These are phyloP conservation scores for Candida glaebosa DNA, from an alignment of 805 yeast species.

Conservation along the genomic window DNA sequence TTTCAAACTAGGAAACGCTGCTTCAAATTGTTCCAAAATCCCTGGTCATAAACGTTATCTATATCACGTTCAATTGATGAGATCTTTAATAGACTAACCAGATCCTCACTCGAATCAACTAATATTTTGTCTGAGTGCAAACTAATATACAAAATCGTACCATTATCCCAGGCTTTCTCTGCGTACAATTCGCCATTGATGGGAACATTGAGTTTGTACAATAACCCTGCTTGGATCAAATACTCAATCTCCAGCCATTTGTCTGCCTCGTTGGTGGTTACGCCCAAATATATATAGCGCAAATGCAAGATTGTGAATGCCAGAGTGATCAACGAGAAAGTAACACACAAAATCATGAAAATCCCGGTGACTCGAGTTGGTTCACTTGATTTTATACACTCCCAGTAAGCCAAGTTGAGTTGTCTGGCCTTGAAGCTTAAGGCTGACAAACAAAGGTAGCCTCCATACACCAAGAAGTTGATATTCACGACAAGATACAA, in stretches of 20 bases:
- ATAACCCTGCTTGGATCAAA: constrained; percentile 26
- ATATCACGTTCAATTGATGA: constrained; percentile 27
- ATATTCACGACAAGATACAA: constrained; percentile 50
- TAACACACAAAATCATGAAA: constrained; percentile 35
- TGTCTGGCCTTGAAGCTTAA: constrained; percentile 11
- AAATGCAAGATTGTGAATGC: constrained; percentile 46
- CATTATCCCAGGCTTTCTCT: constrained; percentile 18
- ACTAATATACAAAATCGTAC: constrained; percentile 24
- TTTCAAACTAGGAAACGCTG: constrained; percentile 25
- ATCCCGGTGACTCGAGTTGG: constrained; percentile 40
- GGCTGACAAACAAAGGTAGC: constrained; percentile 26
- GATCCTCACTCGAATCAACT: constrained; percentile 8
- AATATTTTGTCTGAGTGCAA: constrained; percentile 23
- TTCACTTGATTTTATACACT: constrained; percentile 19
- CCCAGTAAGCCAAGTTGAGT: not conserved
- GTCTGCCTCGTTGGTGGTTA: constrained; percentile 69
- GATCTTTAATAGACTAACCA: constrained; percentile 15
- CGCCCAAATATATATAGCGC: constrained; percentile 55
- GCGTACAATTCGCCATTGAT: constrained; percentile 16
- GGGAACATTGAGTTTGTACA: constrained; percentile 20
- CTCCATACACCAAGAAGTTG: constrained; percentile 40
- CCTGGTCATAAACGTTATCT: constrained; percentile 47
- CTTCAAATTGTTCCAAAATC: constrained; percentile 40
- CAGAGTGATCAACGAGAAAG: constrained; percentile 34
- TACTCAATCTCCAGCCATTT: constrained; percentile 69